Conservation (phyloP, 768 basidiomycete genomes). For the Psilocybe sp. region DNA sequence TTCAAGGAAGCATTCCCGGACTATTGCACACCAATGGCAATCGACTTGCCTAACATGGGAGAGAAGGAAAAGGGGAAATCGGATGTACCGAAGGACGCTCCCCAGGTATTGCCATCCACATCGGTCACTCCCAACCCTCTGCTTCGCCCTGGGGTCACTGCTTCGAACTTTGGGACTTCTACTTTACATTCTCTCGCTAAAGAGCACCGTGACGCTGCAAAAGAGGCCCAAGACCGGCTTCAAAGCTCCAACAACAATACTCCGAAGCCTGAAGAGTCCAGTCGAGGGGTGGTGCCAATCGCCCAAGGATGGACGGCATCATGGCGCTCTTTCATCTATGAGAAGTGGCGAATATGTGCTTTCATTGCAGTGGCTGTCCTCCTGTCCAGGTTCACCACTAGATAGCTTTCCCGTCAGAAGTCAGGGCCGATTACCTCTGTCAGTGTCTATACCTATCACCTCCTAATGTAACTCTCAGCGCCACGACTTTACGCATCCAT, state of each 20-base stretch:
- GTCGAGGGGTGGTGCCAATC: conserved; percentile 24
- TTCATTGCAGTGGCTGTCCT: conserved; percentile 75
- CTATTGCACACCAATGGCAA: conserved; percentile 66
- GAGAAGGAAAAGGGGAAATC: conserved; percentile 65
- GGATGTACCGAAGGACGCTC: conserved; percentile 20
- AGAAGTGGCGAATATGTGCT: conserved; percentile 84
- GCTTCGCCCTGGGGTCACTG: no score
- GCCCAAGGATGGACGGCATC: conserved; percentile 54
- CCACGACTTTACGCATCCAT: no score
- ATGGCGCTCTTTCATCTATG: conserved; percentile 69
- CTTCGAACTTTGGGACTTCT: no score
- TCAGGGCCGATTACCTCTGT: no score
- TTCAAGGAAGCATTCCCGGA: conserved; percentile 90
- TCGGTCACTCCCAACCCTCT: neutral
- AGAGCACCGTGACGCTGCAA: no score
- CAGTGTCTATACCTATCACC: no score
- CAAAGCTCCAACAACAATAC: conserved; percentile 1
- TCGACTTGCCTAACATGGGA: conserved; percentile 92
- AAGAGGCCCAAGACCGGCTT: neutral
- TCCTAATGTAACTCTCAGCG: no score
- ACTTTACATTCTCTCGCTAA: no score
- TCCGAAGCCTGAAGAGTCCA: conserved; percentile 12
- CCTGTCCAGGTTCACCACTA: conserved; percentile 71
- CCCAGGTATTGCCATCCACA: conserved; percentile 11
- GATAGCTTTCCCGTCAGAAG: conserved; percentile 1